Evolutionary conservation across 2,329 filamentous ascomycete genomes (phyloP).

Genomic region (Penicillium corylophilum): DNA sequence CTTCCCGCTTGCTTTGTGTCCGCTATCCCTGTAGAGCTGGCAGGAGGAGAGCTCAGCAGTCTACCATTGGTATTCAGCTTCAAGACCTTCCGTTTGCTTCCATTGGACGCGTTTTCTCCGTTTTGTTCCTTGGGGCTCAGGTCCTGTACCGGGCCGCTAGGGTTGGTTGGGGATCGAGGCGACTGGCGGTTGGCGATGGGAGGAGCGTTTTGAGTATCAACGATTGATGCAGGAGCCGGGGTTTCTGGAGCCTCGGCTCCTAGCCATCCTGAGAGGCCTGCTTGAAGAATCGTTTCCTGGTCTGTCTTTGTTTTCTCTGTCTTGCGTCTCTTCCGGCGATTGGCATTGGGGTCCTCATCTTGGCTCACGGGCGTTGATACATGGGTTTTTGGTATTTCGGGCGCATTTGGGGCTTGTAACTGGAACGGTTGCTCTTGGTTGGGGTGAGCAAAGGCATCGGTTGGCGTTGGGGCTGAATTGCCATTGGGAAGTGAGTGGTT

Average conservation of each 20-base stretch:
- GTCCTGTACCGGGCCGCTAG: neutral
- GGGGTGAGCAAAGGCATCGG: neutral
- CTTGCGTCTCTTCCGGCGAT: conserved; percentile 39
- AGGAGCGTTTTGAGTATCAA: neutral
- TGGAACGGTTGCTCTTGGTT: neutral
- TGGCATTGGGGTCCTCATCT: conserved; percentile 34
- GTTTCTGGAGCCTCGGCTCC: neutral
- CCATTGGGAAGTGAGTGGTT: conserved; percentile 2
- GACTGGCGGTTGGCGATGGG: neutral
- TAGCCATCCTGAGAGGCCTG: conserved; percentile 19
- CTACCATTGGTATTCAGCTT: conserved; percentile 46
- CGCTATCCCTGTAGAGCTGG: conserved; percentile 17
- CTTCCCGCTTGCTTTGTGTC: conserved; percentile 19
- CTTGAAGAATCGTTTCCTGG: conserved; percentile 3
- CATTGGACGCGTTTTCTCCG: conserved; percentile 22
- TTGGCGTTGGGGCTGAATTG: neutral
- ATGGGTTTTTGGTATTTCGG: neutral
- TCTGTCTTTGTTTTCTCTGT: conserved; percentile 18
- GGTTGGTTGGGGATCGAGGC: neutral
- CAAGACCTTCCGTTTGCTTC: conserved; percentile 51
- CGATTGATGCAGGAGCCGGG: too few relatives aligned
- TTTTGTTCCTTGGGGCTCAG: neutral
- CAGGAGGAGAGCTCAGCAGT: conserved; percentile 40
- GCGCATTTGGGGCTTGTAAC: conserved; percentile 1
- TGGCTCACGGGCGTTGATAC: neutral